phyloP scores from a whole-genome alignment of 2,329 filamentous ascomycete species.

The Acrocalymma vagum region DNA sequence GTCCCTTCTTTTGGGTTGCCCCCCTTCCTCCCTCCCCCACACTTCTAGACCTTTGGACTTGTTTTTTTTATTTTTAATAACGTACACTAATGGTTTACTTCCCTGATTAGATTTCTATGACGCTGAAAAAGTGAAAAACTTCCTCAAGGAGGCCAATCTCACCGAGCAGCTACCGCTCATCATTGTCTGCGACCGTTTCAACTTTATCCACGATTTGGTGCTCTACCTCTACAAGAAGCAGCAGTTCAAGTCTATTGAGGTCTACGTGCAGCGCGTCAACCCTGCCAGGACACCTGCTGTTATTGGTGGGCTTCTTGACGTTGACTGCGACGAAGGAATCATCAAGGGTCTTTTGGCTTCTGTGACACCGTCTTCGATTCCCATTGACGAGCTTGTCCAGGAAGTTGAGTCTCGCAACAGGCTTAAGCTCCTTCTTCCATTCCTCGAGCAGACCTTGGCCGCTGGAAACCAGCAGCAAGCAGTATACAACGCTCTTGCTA shows the following conservation, averaged over 20 bases:
- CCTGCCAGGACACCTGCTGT: slow-evolving; percentile 90
- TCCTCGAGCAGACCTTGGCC: slow-evolving; percentile 90
- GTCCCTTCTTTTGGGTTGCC: too few relatives aligned
- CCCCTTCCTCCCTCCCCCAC: too few relatives aligned
- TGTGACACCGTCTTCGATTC: slow-evolving; percentile 84
- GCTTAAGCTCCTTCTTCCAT: slow-evolving; percentile 92
- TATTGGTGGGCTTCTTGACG: slow-evolving; percentile 90
- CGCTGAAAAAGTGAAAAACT: slow-evolving; percentile 97
- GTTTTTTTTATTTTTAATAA: slow-evolving; percentile 1
- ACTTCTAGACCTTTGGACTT: background rate
- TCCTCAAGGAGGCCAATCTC: slow-evolving; percentile 94
- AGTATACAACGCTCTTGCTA: slow-evolving; percentile 95
- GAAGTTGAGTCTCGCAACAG: slow-evolving; percentile 98
- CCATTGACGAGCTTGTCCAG: slow-evolving; percentile 90
- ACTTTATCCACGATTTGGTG: slow-evolving; percentile 96
- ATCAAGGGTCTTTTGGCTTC: slow-evolving; percentile 92
- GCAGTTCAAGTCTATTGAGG: slow-evolving; percentile 98
- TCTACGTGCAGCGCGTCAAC: slow-evolving; percentile 97
- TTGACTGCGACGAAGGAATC: slow-evolving; percentile 95
- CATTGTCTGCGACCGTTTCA: slow-evolving; percentile 99
- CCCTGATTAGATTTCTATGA: slow-evolving; percentile 71
- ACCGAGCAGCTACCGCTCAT: slow-evolving; percentile 94
- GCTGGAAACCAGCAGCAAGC: slow-evolving; percentile 95
- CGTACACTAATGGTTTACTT: background rate
- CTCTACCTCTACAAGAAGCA: slow-evolving; percentile 98